Evolutionary conservation across 768 basidiomycete species (phyloP).

Genomic region (Russula virescens): DNA sequence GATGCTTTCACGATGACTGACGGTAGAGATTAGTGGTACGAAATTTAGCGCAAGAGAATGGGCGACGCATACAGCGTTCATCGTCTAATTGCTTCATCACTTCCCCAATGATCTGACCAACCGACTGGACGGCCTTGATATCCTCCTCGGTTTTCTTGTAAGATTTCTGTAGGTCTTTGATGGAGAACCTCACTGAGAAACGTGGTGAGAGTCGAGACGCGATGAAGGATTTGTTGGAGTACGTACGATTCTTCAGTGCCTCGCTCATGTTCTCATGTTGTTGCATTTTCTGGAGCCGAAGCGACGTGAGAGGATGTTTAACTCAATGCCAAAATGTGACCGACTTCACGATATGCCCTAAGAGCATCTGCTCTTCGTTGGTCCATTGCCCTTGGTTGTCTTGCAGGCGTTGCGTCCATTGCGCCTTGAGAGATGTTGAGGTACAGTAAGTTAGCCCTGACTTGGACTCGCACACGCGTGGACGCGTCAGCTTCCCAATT

Average conservation of each 20-base stretch:
- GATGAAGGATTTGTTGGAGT: not conserved
- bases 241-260: slow-evolving; percentile 84
- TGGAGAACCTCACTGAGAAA: slow-evolving; percentile 75
- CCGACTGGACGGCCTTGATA: slow-evolving; percentile 97
- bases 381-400: slow-evolving; percentile 49
- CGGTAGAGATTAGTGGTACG: slow-evolving; percentile 1
- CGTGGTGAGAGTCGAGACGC: not conserved
- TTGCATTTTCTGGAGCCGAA: slow-evolving; percentile 80
- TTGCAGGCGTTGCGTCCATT: slow-evolving; percentile 29
- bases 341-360: slow-evolving; percentile 69
- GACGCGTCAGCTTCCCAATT: slow-evolving; percentile 28
- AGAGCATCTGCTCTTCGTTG: slow-evolving; percentile 68
- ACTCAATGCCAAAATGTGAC: slow-evolving; percentile 16
- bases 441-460: not conserved
- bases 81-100: slow-evolving; percentile 98
- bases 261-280: slow-evolving; percentile 84
- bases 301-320: slow-evolving; percentile 17
- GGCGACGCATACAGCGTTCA: slow-evolving; percentile 73
- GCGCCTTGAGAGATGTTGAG: not conserved
- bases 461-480: slow-evolving; percentile 4
- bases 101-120: slow-evolving; percentile 98
- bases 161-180: slow-evolving; percentile 84
- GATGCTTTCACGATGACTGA: slow-evolving; percentile 98
- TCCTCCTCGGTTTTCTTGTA: slow-evolving; percentile 97
- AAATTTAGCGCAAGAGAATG: not conserved